These are phyloP conservation scores for Taphrina confusa DNA, from an alignment of 1,139 yeast species.

Conservation along the genomic window DNA sequence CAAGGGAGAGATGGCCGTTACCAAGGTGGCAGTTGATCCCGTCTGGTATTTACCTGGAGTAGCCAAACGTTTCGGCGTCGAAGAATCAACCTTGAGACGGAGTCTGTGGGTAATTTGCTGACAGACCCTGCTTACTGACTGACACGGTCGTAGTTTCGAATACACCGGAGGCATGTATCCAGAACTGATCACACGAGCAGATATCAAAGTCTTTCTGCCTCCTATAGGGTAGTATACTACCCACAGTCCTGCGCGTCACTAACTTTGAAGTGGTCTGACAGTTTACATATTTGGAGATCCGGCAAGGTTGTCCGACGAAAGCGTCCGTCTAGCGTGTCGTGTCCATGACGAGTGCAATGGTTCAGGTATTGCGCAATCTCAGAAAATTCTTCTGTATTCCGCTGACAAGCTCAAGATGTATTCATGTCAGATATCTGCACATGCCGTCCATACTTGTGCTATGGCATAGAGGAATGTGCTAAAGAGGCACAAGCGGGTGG, in stretches of 20 bases:
- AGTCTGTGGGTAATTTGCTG: slow-evolving; percentile 48
- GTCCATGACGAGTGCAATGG: slow-evolving; percentile 63
- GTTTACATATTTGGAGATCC: slow-evolving; percentile 65
- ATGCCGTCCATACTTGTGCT: slow-evolving; percentile 62
- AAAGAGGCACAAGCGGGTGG: slow-evolving; percentile 66
- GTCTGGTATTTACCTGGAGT: slow-evolving; percentile 69
- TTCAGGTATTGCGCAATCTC: too few relatives aligned
- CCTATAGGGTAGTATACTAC: slow-evolving; percentile 11
- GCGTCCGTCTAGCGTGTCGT: slow-evolving; percentile 56
- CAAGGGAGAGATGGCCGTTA: slow-evolving; percentile 60
- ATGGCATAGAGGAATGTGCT: slow-evolving; percentile 64
- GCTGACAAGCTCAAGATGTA: slow-evolving; percentile 56
- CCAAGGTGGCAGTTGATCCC: slow-evolving; percentile 65
- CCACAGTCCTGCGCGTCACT: not conserved
- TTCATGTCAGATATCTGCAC: slow-evolving; percentile 67
- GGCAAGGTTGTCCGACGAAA: slow-evolving; percentile 54
- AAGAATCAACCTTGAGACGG: slow-evolving; percentile 58
- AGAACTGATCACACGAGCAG: slow-evolving; percentile 63
- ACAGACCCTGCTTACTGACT: not conserved
- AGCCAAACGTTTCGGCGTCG: slow-evolving; percentile 59
- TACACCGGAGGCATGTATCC: slow-evolving; percentile 69
- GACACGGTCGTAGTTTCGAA: slow-evolving; percentile 48
- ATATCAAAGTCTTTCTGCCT: slow-evolving; percentile 61
- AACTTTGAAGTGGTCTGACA: slow-evolving; percentile 55
- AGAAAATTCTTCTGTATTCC: too few relatives aligned